phyloP scores from a whole-genome alignment of 2,329 filamentous ascomycete genomes.

The Colletotrichum tropicale region DNA sequence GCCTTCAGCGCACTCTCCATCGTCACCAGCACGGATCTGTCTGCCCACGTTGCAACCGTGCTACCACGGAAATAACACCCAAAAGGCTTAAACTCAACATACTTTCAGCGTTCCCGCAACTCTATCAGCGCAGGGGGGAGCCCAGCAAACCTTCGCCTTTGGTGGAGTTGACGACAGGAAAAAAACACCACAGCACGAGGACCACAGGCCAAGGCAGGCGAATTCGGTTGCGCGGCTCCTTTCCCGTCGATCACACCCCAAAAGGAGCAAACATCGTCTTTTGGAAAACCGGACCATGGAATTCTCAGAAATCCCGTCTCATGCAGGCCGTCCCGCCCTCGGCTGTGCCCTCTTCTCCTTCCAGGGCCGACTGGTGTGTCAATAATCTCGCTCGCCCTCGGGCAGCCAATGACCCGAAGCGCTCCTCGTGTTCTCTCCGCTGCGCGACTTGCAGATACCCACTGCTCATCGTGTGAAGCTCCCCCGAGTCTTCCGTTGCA shows the following conservation, averaged over 20 bases:
- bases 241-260: not conserved
- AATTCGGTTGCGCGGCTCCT: conserved; percentile 8
- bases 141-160: not conserved
- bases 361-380: not conserved
- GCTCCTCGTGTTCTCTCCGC: not conserved
- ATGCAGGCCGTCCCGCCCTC: not conserved
- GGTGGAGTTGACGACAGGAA: not conserved
- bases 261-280: conserved; percentile 13
- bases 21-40: not conserved
- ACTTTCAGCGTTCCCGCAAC: conserved; percentile 11
- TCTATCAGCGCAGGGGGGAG: conserved; percentile 3
- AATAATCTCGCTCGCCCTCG: not conserved
- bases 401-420: not conserved
- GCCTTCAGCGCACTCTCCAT: not conserved
- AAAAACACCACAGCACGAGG: not conserved
- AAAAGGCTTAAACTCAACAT: not conserved
- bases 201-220: not conserved
- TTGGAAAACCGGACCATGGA: not conserved
- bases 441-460: not conserved
- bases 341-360: not conserved
- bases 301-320: conserved; percentile 14
- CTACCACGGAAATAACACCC: not conserved
- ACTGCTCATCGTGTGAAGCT: not conserved
- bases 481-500: not conserved
- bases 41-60: not conserved